Evolutionary conservation across 139 green algal species (phyloP), one percentile per base, ranked within the genome.

Genomic region (Chlamydomonas asymmetrica): DNA sequence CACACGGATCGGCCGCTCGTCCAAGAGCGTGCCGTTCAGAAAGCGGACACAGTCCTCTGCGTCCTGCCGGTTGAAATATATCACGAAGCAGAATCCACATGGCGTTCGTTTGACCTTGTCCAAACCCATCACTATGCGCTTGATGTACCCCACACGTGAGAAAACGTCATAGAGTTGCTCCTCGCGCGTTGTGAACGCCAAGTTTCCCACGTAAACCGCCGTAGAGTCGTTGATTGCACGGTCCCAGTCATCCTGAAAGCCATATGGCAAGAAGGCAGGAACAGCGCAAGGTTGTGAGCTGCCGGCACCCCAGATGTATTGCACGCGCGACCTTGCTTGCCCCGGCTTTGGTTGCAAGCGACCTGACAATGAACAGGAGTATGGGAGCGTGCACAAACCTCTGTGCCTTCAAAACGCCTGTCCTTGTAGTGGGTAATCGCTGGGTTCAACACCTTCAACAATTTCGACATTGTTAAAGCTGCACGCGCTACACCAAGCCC

Each of bases 1-100:
- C 6, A 95, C 93, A 8, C 97, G 88, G 35, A 99, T 95, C 37
- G 89, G 82, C 3, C 95, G 84, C 67, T 97, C 94, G 78, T 99
- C 97, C 66, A 99, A 74, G 70, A 93, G 89, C 0, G 91, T 97
- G 31, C 97, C 96, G 75, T 93, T 98, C 45, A 99, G 80, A 78
- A 94, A 98, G 49, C 89, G 92, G 20, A 96, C 88, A 2, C 81
- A 88, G 59, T 88, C 83, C 85, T 98, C 91, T 8, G 95, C 85
- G 78, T 96, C 95, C 63, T 90, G 70, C 0, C 89, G 73, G 2
- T 76, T 90, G 84, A 94, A 89, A 73, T 94, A 98, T 31, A 94
- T 88, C 34, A 99, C 94, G 66, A 99, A 99, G 62, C 87, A 95
- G 76, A 99, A 99, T 64, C 97, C 97, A 79, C 97, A 99, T 34